Base-by-base conservation (phyloP, 345 rosid genomes). In the Lepidium africanum region DNA sequence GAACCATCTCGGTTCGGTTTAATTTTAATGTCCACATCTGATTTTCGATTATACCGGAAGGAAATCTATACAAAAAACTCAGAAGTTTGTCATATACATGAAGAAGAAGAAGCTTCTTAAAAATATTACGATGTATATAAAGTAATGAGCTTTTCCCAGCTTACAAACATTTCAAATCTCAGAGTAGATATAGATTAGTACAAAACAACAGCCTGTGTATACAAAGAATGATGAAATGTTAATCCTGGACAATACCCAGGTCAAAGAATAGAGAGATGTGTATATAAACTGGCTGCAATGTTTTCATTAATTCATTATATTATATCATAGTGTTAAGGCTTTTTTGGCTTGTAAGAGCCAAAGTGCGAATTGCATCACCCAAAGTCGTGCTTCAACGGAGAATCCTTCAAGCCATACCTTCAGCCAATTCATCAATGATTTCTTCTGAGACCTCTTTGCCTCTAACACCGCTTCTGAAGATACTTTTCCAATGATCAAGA, bases 381-480 rank as follows among this genome's bases (percentile, higher is more conserved):
- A 74, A 21, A 93, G 92, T 46, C 91, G 84, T 61, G 82, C 88
- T 70, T 86, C 88, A 46, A 87, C 68, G 23, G 77, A 55, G 5
- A 91, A 21, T 63, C 86, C 86, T 78, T 90, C 97, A 62, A 86
- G 55, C 92, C 85, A 80, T 32, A 88, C n/a, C 47, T 71, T 72
- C 21, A 88, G 30, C 80, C 84, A 58, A 17, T 63, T 2, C 13
- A 85, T 15, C 14, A 87, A 52, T n/a, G 97, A 88, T 57, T 84
- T 87, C 42, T 73, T 79, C 25, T 84, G 81, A 33, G 69, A 67
- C 82, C 75, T 67, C 78, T 87, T 90, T 59, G 92, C 97, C 73
- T 94, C 94, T 10, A 88, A 14, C 52, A 90, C 92, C 0, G 98
- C 97, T 80, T 88, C 75, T 0, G 98, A 90, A 13, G 97, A 90